A percentile compares a stretch with the other conserved stretches of the same genome.
phyloP scores from a whole-genome alignment of 2,329 filamentous ascomycete species.

The Microascus cirrosus region DNA sequence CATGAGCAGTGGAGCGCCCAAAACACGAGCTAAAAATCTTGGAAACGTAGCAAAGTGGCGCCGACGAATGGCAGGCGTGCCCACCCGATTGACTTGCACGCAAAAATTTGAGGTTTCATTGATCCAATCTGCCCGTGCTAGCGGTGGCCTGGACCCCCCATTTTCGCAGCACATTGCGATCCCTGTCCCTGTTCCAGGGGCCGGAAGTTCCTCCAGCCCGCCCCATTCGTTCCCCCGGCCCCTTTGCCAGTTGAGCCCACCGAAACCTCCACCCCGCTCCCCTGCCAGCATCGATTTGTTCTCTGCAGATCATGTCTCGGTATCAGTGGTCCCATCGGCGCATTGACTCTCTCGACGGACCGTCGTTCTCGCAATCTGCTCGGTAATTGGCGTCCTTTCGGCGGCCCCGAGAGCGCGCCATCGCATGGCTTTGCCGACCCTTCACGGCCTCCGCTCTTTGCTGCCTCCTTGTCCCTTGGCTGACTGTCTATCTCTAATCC shows the following conservation, averaged over 20 bases:
- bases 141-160: too few relatives aligned
- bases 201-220: too few relatives aligned
- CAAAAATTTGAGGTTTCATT: background rate
- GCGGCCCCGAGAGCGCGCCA: too few relatives aligned
- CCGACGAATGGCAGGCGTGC: background rate
- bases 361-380: background rate
- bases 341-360: background rate
- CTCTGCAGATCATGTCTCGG: slow-evolving; percentile 3
- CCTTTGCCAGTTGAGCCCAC: background rate
- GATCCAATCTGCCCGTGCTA: background rate
- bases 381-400: background rate
- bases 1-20: too few relatives aligned
- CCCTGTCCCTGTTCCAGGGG: background rate
- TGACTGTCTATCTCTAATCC: background rate
- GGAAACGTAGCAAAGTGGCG: background rate
- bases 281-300: background rate
- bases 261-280: background rate
- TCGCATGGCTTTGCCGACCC: too few relatives aligned
- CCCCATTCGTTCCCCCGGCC: too few relatives aligned
- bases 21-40: background rate
- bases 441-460: background rate
- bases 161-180: background rate
- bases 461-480: background rate
- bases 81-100: background rate
- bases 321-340: background rate